Percentiles rank a stretch among this genome's conserved stretches.
Evolutionary conservation across 2,329 filamentous ascomycete genomes (phyloP).

Genomic region (Diatrype stigma): DNA sequence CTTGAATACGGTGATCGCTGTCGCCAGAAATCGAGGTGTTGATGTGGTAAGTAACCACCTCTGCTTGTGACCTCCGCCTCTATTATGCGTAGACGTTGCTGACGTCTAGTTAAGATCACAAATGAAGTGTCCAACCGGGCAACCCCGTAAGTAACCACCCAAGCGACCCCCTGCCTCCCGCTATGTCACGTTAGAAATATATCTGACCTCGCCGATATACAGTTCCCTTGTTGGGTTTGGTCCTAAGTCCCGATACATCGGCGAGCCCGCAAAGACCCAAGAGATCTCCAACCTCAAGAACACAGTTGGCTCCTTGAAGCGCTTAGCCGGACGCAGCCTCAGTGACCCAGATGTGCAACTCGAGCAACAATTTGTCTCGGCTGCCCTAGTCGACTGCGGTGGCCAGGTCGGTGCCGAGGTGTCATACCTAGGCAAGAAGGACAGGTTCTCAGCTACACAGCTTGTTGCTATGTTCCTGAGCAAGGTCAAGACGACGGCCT

Average conservation of each 20-base stretch:
- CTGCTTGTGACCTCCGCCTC: slow-evolving; percentile 4
- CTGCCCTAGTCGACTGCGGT: slow-evolving; percentile 80
- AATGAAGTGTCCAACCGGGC: slow-evolving; percentile 99
- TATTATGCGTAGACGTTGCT: slow-evolving; percentile 13
- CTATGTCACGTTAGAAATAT: slow-evolving; percentile 1
- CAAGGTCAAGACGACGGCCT: slow-evolving; percentile 87
- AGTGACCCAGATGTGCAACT: slow-evolving; percentile 88
- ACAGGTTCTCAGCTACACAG: slow-evolving; percentile 91
- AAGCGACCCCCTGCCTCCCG: slow-evolving; percentile 7
- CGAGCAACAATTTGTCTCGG: slow-evolving; percentile 88
- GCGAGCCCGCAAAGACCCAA: slow-evolving; percentile 95
- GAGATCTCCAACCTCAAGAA: slow-evolving; percentile 99
- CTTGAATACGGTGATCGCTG: slow-evolving; percentile 94
- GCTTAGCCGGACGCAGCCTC: slow-evolving; percentile 81
- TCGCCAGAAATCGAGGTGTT: slow-evolving; percentile 96
- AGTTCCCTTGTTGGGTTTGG: slow-evolving; percentile 94
- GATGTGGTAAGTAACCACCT: slow-evolving; percentile 78
- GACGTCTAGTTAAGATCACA: slow-evolving; percentile 65
- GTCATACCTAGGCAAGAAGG: slow-evolving; percentile 88
- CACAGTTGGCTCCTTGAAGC: slow-evolving; percentile 89
- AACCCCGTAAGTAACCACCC: slow-evolving; percentile 73
- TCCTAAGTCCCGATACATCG: slow-evolving; percentile 87
- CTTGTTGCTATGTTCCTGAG: slow-evolving; percentile 92
- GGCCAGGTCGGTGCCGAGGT: slow-evolving; percentile 96
- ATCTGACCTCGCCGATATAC: slow-evolving; percentile 19